A percentile compares a stretch with the other conserved stretches of the same genome.
Evolutionary conservation across 768 basidiomycete species (phyloP).

Genomic region (Russula compacta): DNA sequence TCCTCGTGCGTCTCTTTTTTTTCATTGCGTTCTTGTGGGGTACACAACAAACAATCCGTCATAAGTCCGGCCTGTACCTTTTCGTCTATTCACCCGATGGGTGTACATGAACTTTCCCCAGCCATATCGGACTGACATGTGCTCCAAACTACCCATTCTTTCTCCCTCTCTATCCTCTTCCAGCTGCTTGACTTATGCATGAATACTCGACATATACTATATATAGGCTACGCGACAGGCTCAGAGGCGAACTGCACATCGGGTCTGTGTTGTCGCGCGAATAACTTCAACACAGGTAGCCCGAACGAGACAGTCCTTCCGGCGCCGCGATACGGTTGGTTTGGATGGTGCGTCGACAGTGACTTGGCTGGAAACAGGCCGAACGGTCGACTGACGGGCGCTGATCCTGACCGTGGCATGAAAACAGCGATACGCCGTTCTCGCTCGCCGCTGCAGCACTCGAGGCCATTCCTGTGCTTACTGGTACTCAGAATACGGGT

Average conservation of each 20-base stretch:
- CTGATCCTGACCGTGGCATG: not conserved
- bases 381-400: not conserved
- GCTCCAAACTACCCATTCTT: not conserved
- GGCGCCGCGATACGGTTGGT: constrained; percentile 64
- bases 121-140: not conserved
- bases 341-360: constrained; percentile 37
- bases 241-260: constrained; percentile 66
- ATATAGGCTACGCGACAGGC: constrained; percentile 54
- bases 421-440: constrained; percentile 48
- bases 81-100: not conserved
- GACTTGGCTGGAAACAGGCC: not conserved
- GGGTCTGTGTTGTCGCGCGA: constrained; percentile 55
- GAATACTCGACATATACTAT: not conserved
- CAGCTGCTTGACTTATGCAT: not conserved
- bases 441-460: constrained; percentile 51
- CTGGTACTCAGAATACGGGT: constrained; percentile 49
- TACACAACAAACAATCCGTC: not conserved
- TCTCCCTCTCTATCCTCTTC: not conserved
- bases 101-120: not conserved
- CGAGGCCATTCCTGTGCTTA: constrained; percentile 56
- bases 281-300: constrained; percentile 40
- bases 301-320: constrained; percentile 43
- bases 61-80: not conserved
- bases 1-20: constrained; percentile 39
- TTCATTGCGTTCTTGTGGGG: not conserved